A percentile compares a stretch with the other conserved stretches of the same genome.
These are phyloP conservation scores for Microglena sp. DNA, from an alignment of 139 green algal species.

Conservation along the genomic window DNA sequence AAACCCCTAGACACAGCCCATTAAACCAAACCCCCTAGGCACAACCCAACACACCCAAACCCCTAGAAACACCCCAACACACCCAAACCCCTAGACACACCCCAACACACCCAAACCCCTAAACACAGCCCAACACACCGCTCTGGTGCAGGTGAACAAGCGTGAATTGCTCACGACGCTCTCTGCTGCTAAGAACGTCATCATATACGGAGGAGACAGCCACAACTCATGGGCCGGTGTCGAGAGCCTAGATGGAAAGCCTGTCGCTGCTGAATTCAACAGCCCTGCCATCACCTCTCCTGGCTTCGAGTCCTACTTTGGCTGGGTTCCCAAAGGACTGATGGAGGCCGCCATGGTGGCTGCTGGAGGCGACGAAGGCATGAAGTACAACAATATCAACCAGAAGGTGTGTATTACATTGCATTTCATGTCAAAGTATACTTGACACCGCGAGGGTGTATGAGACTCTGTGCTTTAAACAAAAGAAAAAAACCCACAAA, in stretches of 20 bases:
- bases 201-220: background rate
- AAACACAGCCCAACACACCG: too few species aligned
- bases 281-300: background rate
- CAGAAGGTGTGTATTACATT: background rate
- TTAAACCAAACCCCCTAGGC: too few species aligned
- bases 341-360: background rate
- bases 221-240: background rate
- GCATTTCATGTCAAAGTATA: too few species aligned
- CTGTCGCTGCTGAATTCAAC: background rate
- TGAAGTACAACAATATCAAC: conserved; percentile 1
- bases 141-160: conserved; percentile 2
- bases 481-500: too few species aligned
- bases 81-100: too few species aligned
- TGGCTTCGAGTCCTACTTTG: background rate
- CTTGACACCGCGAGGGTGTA: too few species aligned
- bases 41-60: too few species aligned
- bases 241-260: background rate
- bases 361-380: background rate
- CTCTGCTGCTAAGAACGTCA: background rate
- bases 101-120: too few species aligned
- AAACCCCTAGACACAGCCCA: too few species aligned
- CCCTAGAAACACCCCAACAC: too few species aligned
- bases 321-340: background rate
- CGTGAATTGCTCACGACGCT: background rate
- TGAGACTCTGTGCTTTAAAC: too few species aligned